Conservation (phyloP, 768 basidiomycete species). For the Tulasnella sp. region DNA sequence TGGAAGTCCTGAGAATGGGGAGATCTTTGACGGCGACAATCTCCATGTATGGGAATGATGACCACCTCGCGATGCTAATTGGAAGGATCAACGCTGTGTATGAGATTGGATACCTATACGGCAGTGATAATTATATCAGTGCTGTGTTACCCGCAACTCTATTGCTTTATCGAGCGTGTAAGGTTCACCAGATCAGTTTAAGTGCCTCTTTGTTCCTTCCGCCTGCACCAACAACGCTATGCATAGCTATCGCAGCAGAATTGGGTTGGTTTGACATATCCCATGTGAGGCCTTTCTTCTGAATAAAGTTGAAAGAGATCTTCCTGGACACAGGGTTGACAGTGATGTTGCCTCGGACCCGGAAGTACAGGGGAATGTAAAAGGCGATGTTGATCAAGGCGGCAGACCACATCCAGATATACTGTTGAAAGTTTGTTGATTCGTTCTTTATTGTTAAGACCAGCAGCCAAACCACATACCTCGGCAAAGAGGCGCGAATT, state of each 20-base stretch:
- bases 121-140: background rate
- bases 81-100: conserved; percentile 8
- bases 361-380: conserved; percentile 13
- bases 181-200: conserved; percentile 11
- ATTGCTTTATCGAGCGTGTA: too few relatives aligned
- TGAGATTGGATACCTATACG: conserved; percentile 9
- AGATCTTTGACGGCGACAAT: background rate
- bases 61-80: conserved; percentile 12
- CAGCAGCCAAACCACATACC: background rate
- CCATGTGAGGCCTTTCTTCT: background rate
- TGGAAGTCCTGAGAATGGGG: background rate
- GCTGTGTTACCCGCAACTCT: too few relatives aligned
- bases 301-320: conserved; percentile 10
- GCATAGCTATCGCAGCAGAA: background rate
- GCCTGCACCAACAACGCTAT: background rate
- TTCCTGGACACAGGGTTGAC: conserved; percentile 10
- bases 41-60: background rate
- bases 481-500: conserved; percentile 1
- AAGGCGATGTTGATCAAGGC: conserved; percentile 5
- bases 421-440: background rate
- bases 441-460: background rate
- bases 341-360: conserved; percentile 15
- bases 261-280: background rate
- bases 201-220: conserved; percentile 1
- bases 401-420: conserved; percentile 12